Evolutionary conservation across 1,284 basidiomycete species (phyloP).

Genomic region (Heterobasidion occidentale): DNA sequence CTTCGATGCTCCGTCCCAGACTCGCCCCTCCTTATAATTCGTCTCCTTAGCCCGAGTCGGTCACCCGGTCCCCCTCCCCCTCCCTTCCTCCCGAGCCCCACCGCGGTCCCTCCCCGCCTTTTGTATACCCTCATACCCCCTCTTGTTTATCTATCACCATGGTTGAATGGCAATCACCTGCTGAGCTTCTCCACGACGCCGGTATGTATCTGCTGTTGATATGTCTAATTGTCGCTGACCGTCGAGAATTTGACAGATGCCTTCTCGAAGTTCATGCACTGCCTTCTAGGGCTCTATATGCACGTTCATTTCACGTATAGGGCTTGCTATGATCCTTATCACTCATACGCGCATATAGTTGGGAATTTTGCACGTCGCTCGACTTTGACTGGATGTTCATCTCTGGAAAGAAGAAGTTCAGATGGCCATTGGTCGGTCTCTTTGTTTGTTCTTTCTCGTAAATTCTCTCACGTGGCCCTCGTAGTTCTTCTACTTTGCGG

Average conservation of each 20-base stretch:
- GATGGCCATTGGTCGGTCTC: constrained; percentile 27
- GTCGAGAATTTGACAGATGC: constrained; percentile 28
- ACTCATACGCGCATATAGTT: constrained; percentile 13
- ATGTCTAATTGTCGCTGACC: not conserved
- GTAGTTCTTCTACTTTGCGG: constrained; percentile 68
- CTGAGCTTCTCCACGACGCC: constrained; percentile 41
- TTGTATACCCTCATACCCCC: not conserved
- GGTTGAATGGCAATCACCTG: constrained; percentile 51
- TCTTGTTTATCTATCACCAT: constrained; percentile 21
- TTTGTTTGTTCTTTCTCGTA: too few relatives aligned
- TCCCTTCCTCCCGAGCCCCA: not conserved
- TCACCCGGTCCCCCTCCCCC: not conserved
- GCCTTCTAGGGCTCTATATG: constrained; percentile 62
- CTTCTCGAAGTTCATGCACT: constrained; percentile 62
- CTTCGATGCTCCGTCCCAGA: not conserved
- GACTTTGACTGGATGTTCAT: constrained; percentile 64
- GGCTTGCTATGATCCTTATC: too few relatives aligned
- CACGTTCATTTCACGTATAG: constrained; percentile 20
- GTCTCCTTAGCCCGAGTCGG: not conserved
- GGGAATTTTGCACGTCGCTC: constrained; percentile 47
- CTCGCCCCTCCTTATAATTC: not conserved
- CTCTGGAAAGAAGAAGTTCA: constrained; percentile 48
- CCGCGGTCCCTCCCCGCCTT: not conserved
- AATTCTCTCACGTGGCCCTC: not conserved
- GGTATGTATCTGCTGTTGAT: constrained; percentile 25